Base-by-base conservation (phyloP, 2,329 filamentous ascomycete species). In the Metarhizium humberi region DNA sequence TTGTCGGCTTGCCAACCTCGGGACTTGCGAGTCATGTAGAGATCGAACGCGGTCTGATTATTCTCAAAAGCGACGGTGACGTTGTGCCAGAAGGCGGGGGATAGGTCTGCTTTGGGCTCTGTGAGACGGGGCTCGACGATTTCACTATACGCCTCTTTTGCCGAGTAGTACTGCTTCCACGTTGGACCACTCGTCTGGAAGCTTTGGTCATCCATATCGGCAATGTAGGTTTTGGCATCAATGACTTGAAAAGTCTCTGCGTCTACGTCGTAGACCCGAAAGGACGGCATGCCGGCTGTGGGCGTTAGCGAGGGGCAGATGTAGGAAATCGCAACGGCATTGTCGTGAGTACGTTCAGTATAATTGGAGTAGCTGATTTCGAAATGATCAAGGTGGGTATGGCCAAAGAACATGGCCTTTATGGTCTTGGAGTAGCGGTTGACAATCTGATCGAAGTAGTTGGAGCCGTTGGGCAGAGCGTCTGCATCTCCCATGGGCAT, bases 61-160 rank as follows among this genome's bases (percentile, higher is more conserved):
- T 54, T 58, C 57, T 78, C 74, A 49, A 83, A 73, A 1, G 68
- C 64, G 0, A 67, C 67, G 0, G 79, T 82, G 30, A 82, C 69
- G 61, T 79, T 76, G 63, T 82, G 79, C 80, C 80, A 83, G 66
- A 82, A 82, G 1, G 74, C 74, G 0, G 79, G 75, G 0, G 75
- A 78, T 20, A 84, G 71, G 59, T 83, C 65, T 4, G 71, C 69
- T 5, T 64, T 64, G 2, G 64, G 29, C 36, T 65, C 58, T 10
- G 62, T 62, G 1, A 75, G 56, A 0, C 75, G 71, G 45, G 76
- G 73, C 30, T 56, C 62, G 6, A 78, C 64, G 1, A 74, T 66
- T 0, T 71, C 59, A 6, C 78, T 79, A 60, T 83, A 82, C 10
- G 69, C 68, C 47, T 75, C 75, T 60, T 76, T 78, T 16, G 77